Conservation (phyloP, 495 filamentous ascomycete genomes). For the Lentithecium fluviatile region DNA sequence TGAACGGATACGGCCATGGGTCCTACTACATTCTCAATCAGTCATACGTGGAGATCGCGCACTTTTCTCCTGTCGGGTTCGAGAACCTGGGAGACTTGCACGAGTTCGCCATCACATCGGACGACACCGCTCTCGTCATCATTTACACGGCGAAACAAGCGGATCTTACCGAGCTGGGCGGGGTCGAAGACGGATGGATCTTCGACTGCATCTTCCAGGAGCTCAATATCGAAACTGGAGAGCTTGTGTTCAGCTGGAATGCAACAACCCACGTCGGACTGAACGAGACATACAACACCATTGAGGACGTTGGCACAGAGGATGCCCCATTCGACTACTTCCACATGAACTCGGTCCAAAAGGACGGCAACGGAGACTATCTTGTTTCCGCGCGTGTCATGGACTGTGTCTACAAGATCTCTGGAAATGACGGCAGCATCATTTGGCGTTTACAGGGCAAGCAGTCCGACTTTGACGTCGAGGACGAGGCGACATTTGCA, state of each 20-base stretch:
- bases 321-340: conserved; percentile 18
- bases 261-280: conserved; percentile 3
- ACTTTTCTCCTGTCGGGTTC: neutral
- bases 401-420: conserved; percentile 20
- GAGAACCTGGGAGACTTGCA: conserved; percentile 5
- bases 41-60: conserved; percentile 11
- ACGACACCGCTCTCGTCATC: conserved; percentile 11
- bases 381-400: conserved; percentile 16
- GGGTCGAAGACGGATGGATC: conserved; percentile 6
- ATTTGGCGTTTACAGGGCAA: conserved; percentile 15
- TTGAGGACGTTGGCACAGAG: conserved; percentile 7
- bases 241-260: conserved; percentile 21
- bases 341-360: conserved; percentile 23
- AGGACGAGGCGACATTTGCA: conserved; percentile 2
- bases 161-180: conserved; percentile 1
- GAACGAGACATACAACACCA: conserved; percentile 11
- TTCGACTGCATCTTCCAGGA: conserved; percentile 17
- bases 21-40: conserved; percentile 12
- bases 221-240: conserved; percentile 7
- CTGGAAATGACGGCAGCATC: conserved; percentile 15
- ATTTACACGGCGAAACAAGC: conserved; percentile 1
- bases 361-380: conserved; percentile 20
- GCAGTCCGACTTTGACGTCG: conserved; percentile 13
- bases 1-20: conserved; percentile 11
- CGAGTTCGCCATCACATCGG: conserved; percentile 8